phyloP scores from a whole-genome alignment of 495 filamentous ascomycete species.

The Podospora pseudopauciseta region DNA sequence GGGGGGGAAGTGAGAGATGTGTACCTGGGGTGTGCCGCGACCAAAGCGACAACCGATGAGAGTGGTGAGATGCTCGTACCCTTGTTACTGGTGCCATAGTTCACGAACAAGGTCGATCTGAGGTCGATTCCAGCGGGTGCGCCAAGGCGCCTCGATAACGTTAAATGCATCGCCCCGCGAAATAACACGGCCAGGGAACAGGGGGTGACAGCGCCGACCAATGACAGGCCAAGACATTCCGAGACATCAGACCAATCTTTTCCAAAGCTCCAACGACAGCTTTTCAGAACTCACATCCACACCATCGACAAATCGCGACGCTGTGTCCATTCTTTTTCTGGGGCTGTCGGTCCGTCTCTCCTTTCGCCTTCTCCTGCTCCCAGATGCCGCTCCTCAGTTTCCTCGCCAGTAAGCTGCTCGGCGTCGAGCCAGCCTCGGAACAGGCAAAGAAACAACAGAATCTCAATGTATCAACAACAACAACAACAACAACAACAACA shows the following conservation, averaged over 20 bases:
- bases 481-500: not conserved
- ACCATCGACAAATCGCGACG: conserved; percentile 3
- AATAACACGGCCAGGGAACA: not conserved
- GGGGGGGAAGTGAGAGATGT: too few relatives aligned
- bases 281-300: not conserved
- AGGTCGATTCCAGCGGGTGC: not conserved
- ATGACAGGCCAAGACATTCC: not conserved
- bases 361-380: too few relatives aligned
- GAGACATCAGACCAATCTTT: conserved; percentile 1
- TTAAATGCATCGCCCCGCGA: conserved; percentile 8
- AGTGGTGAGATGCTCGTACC: not conserved
- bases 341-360: too few relatives aligned
- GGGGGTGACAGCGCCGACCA: not conserved
- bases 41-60: not conserved
- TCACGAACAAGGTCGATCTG: not conserved
- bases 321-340: not conserved
- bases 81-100: not conserved
- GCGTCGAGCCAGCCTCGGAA: not conserved
- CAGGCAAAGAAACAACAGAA: not conserved
- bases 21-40: not conserved
- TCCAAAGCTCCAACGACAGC: not conserved
- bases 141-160: conserved; percentile 11
- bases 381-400: not conserved
- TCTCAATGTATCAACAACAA: not conserved
- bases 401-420: not conserved